Base-by-base conservation (phyloP, 192 early-diverging fungal genomes). In the Phlyctochytrium arcticum region DNA sequence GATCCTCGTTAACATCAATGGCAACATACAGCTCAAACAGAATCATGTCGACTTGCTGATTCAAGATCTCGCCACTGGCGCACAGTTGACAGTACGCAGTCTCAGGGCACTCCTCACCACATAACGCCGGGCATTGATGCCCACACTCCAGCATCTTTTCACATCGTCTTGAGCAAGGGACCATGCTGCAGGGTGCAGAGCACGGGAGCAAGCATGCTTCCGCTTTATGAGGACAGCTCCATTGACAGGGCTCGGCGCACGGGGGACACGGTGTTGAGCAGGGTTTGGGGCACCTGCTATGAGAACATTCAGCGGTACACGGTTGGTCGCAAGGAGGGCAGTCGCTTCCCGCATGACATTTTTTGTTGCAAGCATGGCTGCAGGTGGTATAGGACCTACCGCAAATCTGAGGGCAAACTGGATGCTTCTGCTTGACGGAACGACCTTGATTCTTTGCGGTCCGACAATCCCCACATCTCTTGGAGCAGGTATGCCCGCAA, bases 121-220 rank as follows among this genome's bases (percentile, higher is more conserved):
- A 76, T 4, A 76, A 61, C 4, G 49, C 47, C 1, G 71, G 71
- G 39, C 75, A 76, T 26, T 67, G 71, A 54, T 73, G 70, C 6
- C 75, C 75, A 50, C 75, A 76, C 10, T 15, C 12, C 12, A 72
- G 48, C 32, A 0, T 12, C 32, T 75, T 74, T 1, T 48, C 54
- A 53, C 85, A 87, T 24, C 81, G 62, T 29, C 57, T 15, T 58
- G 82, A 75, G 33, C 85, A 87, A 0, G 85, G 85, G n/a, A 85
- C 69, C 34, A 81, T 72, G 29, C 61, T 58, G 31, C 85, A 87
- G 6, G 85, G 85, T 5, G 70, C 75, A 23, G 82, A 82, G 33
- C 85, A 86, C 10, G 72, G 70, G 35, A 83, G 54, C 1, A 42
- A 23, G 65, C 85, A 86, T 4, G 17, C 12, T 0, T 75, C n/a